Evolutionary conservation across 139 green algal species (phyloP).

Genomic region (Deuterostichococcus epilithicus): DNA sequence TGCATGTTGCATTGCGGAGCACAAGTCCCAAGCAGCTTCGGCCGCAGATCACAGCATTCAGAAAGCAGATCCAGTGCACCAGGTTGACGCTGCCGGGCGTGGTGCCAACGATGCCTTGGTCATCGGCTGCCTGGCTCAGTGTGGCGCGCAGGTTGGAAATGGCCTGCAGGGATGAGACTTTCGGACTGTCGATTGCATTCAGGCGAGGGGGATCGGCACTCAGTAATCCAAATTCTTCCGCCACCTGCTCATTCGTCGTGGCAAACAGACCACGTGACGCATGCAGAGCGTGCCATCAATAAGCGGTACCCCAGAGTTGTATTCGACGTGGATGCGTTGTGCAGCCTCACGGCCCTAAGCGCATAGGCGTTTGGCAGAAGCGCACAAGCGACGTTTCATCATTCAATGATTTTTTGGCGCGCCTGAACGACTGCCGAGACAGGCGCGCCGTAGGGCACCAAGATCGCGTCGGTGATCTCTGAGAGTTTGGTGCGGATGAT

Average conservation of each 20-base stretch:
- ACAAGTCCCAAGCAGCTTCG: neutral
- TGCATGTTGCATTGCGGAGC: neutral
- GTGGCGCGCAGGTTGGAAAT: conserved; percentile 34
- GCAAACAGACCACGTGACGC: too few relatives aligned
- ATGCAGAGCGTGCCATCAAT: too few relatives aligned
- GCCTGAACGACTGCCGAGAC: conserved; percentile 10
- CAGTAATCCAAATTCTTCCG: too few relatives aligned
- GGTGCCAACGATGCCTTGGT: neutral
- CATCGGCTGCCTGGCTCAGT: conserved; percentile 7
- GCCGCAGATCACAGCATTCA: neutral
- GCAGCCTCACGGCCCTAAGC: too few relatives aligned
- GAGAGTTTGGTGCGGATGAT: conserved; percentile 31
- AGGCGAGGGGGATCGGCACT: too few relatives aligned
- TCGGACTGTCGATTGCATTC: too few relatives aligned
- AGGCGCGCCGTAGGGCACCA: neutral
- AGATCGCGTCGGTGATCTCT: neutral
- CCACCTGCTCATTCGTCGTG: too few relatives aligned
- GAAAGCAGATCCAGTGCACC: neutral
- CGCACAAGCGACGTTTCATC: too few relatives aligned
- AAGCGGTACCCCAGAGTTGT: too few relatives aligned
- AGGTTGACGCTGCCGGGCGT: neutral
- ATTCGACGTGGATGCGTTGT: too few relatives aligned
- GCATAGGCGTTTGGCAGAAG: too few relatives aligned
- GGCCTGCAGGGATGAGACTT: neutral
- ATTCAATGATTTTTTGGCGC: too few relatives aligned